phyloP scores from a whole-genome alignment of 1,284 basidiomycete genomes.

The Moesziomyces sp. region DNA sequence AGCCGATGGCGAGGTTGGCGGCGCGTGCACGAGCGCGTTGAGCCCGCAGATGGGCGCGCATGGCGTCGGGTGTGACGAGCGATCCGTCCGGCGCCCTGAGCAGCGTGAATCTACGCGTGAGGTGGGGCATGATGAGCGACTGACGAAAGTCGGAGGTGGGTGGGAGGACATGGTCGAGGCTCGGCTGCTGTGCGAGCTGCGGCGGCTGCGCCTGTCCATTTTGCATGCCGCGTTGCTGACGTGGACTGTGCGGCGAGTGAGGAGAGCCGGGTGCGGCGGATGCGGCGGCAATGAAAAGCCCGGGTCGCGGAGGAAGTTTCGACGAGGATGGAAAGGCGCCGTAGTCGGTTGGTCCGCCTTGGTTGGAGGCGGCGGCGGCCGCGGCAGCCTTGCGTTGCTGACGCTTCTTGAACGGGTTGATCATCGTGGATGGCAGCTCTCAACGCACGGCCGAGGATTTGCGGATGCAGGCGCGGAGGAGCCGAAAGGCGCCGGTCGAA shows the following conservation, averaged over 20 bases:
- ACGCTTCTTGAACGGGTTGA: slow-evolving; percentile 47
- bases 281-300: slow-evolving; percentile 25
- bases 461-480: neutral
- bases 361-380: slow-evolving; percentile 2
- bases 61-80: slow-evolving; percentile 60
- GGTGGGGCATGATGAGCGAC: slow-evolving; percentile 64
- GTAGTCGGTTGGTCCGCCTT: slow-evolving; percentile 25
- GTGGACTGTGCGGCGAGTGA: neutral
- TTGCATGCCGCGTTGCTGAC: neutral
- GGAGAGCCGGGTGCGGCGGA: slow-evolving; percentile 13
- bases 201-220: neutral
- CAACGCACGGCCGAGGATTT: too few relatives aligned
- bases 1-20: slow-evolving; percentile 26
- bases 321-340: slow-evolving; percentile 14
- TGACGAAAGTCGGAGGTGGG: slow-evolving; percentile 53
- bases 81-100: slow-evolving; percentile 58
- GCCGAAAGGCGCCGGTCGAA: neutral
- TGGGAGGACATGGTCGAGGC: slow-evolving; percentile 41
- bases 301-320: slow-evolving; percentile 28
- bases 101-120: slow-evolving; percentile 59
- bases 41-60: slow-evolving; percentile 59
- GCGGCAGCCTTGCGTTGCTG: slow-evolving; percentile 27
- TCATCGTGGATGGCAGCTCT: slow-evolving; percentile 18
- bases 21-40: slow-evolving; percentile 59
- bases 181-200: slow-evolving; percentile 8